These are phyloP conservation scores for Entomortierella parvispora DNA, from an alignment of 192 early-diverging fungal genomes.

Conservation along the genomic window DNA sequence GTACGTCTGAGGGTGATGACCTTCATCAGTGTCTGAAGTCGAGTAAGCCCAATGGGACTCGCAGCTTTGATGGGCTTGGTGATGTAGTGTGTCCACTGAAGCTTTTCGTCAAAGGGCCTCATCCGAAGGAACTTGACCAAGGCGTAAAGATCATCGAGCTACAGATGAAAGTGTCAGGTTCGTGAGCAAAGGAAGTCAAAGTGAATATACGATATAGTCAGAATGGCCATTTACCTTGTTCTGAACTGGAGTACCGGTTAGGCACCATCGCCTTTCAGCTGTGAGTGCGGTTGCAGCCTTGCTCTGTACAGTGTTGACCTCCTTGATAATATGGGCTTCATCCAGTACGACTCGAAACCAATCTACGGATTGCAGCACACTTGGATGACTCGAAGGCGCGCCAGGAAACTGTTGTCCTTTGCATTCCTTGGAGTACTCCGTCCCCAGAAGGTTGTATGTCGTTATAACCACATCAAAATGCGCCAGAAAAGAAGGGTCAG, in stretches of 20 bases:
- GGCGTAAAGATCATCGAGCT: constrained; percentile 87
- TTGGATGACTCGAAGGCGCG: constrained; percentile 25
- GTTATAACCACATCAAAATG: constrained; percentile 62
- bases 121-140: constrained; percentile 84
- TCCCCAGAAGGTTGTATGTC: constrained; percentile 58
- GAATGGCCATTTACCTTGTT: constrained; percentile 35
- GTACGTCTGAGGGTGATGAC: constrained; percentile 86
- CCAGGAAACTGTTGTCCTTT: constrained; percentile 24
- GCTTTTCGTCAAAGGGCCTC: constrained; percentile 51
- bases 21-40: constrained; percentile 79
- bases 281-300: constrained; percentile 76
- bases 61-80: constrained; percentile 53
- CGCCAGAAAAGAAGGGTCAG: constrained; percentile 25
- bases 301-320: constrained; percentile 77
- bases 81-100: constrained; percentile 54
- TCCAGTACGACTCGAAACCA: constrained; percentile 93
- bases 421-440: constrained; percentile 54
- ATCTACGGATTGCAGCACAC: constrained; percentile 68
- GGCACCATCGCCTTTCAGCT: constrained; percentile 83
- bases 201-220: not conserved
- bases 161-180: not conserved
- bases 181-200: not conserved
- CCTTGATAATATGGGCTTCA: constrained; percentile 95
- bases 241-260: constrained; percentile 93
- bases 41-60: constrained; percentile 44